Base-by-base conservation (phyloP, 1,284 basidiomycete genomes). In the Sparassis latifolia region DNA sequence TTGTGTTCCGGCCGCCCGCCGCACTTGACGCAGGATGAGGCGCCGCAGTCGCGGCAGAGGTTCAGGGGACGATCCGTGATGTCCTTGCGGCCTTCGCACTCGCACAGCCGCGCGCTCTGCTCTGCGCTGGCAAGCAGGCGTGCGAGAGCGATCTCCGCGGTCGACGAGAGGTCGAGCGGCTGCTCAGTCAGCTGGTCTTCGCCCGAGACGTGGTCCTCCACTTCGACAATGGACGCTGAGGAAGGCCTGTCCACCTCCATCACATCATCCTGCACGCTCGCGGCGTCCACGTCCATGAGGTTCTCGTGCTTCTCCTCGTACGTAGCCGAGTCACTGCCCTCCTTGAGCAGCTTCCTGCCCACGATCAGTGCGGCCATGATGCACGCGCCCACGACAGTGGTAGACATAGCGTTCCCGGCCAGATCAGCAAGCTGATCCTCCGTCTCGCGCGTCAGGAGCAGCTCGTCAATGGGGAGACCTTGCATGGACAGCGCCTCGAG, bases 391-490 rank as follows among this genome's bases (percentile, higher is more conserved):
- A 97, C 94, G 10, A 97, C 94, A 0, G 94, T 97, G 0, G 94
- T 91, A 0, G 93, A 90, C 94, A 97, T 97, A 47, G 94, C 95
- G 61, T 97, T 97, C 1, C 94, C 94, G 9, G 94, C 95, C 6
- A 97, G 77, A 68, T 97, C 93, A 10, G 93, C 92, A 2, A 97
- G 77, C 60, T 97, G 89, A 68, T 97, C 95, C 66, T 96, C 91
- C 9, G 80, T 92, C 69, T 97, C 94, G 51, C 92, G 84, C 1
- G 94, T 97, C 43, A 97, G 77, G 5, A 97, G 76, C 1, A 97
- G 77, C 63, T 94, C 91, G 64, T 96, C 88, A 37, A 97, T 84
- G 0, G 94, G 94, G 41, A 97, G 79, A 29, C 94, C 95, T 64
- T 97, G 94, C 73, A 97, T 85, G 3, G 92, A 89, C 29, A 97